Evolutionary conservation across 306 rosid genomes (phyloP).

Genomic region (Vicia sativa): DNA sequence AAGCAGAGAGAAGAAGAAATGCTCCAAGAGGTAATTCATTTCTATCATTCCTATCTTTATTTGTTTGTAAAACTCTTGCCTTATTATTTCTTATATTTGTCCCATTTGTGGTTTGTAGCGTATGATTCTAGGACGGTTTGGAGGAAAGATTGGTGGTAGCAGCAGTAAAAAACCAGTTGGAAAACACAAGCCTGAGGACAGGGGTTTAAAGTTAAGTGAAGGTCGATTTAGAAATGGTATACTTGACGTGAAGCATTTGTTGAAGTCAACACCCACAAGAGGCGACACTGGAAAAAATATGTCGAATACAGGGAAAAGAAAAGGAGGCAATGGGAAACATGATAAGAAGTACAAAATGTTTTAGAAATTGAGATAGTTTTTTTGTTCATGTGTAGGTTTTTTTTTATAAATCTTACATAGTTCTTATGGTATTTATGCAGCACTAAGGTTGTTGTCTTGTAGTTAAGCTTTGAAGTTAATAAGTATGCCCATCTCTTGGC

Average conservation of each 20-base stretch:
- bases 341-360: conserved; percentile 41
- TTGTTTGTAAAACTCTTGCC: neutral
- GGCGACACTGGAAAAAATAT: conserved; percentile 30
- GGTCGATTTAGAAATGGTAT: conserved; percentile 76
- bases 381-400: neutral
- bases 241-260: conserved; percentile 71
- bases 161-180: conserved; percentile 46
- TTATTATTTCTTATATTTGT: conserved; percentile 14
- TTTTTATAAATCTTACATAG: neutral
- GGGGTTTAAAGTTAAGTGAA: conserved; percentile 59
- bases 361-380: neutral
- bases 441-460: neutral
- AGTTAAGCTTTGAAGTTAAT: conserved; percentile 14
- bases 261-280: conserved; percentile 50
- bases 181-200: conserved; percentile 60
- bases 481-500: neutral
- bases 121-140: conserved; percentile 56
- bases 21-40: conserved; percentile 60
- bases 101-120: conserved; percentile 40
- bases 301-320: conserved; percentile 38
- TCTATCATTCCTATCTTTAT: conserved; percentile 6
- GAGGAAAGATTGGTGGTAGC: conserved; percentile 48
- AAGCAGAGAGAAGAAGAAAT: conserved; percentile 73
- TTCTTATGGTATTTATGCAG: neutral
- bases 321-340: conserved; percentile 45